Conservation (phyloP, 305 asterid genomes). For the Fraxinus dipetala region DNA sequence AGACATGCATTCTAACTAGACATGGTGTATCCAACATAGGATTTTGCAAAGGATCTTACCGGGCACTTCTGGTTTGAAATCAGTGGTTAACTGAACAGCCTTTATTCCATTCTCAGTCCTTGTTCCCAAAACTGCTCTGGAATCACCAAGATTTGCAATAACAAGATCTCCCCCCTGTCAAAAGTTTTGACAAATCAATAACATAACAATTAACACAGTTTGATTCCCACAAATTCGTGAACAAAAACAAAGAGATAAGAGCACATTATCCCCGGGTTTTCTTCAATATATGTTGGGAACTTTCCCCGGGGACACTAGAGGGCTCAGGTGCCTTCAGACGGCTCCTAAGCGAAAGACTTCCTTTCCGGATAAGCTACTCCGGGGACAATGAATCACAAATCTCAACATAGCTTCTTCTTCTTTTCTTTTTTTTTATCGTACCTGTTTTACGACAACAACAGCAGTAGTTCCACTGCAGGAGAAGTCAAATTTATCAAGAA, state of each 20-base stretch:
- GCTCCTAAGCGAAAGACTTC: not conserved
- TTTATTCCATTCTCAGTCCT: conserved; percentile 43
- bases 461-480: conserved; percentile 85
- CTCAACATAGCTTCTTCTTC: not conserved
- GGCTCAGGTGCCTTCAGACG: not conserved
- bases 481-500: conserved; percentile 51
- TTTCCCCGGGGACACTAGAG: not conserved
- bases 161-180: conserved; percentile 63
- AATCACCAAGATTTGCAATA: conserved; percentile 84
- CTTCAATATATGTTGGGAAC: not conserved
- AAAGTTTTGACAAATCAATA: not conserved
- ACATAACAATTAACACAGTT: not conserved
- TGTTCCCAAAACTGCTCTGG: conserved; percentile 71
- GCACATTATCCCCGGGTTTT: not conserved
- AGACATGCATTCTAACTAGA: not conserved
- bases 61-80: conserved; percentile 72
- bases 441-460: conserved; percentile 66
- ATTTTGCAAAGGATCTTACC: conserved; percentile 37
- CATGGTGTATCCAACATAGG: not conserved
- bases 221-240: not conserved
- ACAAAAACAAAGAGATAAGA: not conserved
- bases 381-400: too few relatives aligned
- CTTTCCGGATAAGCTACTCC: not conserved
- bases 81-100: conserved; percentile 72
- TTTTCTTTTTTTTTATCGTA: conserved; percentile 4